Evolutionary conservation across 352 stramenopile species (phyloP).

Genomic region (Phytophthora litchii): DNA sequence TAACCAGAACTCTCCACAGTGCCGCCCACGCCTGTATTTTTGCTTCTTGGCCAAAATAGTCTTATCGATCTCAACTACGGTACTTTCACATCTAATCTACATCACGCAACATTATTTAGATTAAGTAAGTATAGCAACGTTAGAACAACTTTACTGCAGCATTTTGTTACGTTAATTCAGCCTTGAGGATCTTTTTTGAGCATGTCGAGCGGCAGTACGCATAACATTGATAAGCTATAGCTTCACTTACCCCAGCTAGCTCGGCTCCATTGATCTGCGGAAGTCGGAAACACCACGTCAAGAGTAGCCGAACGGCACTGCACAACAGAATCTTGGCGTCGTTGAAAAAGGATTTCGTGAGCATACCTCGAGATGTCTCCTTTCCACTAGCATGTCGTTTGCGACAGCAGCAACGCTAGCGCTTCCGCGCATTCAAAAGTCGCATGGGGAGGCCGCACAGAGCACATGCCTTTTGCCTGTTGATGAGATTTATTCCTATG

Average conservation of each 20-base stretch:
- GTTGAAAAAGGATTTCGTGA: conserved; percentile 3
- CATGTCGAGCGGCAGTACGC: not conserved
- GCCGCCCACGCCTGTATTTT: not conserved
- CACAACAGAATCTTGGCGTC: not conserved
- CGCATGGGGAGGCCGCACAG: not conserved
- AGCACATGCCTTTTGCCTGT: not conserved
- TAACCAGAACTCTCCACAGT: not conserved
- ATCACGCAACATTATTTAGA: not conserved
- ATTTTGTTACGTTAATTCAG: not conserved
- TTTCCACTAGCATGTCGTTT: not conserved
- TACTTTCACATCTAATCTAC: not conserved
- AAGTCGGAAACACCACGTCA: not conserved
- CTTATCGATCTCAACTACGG: not conserved
- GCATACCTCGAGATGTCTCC: not conserved
- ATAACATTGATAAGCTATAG: not conserved
- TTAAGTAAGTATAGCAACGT: not conserved
- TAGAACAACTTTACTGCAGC: not conserved
- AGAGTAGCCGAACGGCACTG: too few species aligned
- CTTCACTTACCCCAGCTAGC: not conserved
- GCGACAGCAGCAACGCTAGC: not conserved
- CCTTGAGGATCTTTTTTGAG: not conserved
- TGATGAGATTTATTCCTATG: not conserved
- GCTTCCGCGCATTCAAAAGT: not conserved
- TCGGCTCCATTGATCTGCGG: not conserved
- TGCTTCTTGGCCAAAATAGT: not conserved